Conservation (phyloP, 1,284 basidiomycete genomes). For the Chalciporus sp. region DNA sequence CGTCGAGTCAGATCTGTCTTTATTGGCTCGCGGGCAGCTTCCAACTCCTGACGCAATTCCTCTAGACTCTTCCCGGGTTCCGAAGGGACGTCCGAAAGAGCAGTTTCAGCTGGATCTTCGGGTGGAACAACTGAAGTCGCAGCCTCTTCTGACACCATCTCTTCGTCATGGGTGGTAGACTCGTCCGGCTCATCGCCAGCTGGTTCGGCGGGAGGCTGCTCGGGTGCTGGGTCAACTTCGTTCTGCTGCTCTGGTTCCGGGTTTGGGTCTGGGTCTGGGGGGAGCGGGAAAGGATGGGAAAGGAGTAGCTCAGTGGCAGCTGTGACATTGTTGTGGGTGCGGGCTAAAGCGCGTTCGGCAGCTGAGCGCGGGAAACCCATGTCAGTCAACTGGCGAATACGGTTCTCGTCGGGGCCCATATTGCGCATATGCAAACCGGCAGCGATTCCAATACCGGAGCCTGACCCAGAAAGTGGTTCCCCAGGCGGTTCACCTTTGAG, state of each 20-base stretch:
- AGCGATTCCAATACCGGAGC: constrained; percentile 33
- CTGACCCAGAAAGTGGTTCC: constrained; percentile 28
- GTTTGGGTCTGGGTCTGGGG: constrained; percentile 54
- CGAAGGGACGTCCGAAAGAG: constrained; percentile 8
- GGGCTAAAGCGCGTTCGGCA: constrained; percentile 80
- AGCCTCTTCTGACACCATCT: constrained; percentile 31
- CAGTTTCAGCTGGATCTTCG: constrained; percentile 8
- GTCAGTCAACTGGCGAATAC: constrained; percentile 84
- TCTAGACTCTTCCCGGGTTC: constrained; percentile 54
- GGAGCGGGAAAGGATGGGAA: constrained; percentile 78
- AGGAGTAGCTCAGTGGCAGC: constrained; percentile 91
- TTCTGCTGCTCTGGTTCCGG: constrained; percentile 41
- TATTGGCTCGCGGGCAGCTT: constrained; percentile 67
- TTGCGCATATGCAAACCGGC: constrained; percentile 44
- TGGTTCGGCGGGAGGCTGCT: constrained; percentile 28
- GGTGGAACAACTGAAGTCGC: constrained; percentile 15
- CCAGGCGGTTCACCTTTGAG: constrained; percentile 42
- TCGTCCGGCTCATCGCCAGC: constrained; percentile 29
- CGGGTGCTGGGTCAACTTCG: constrained; percentile 33
- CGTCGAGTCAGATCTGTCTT: constrained; percentile 67
- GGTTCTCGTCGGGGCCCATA: constrained; percentile 70
- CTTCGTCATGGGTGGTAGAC: constrained; percentile 29
- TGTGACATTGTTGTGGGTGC: constrained; percentile 87
- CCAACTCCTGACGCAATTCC: constrained; percentile 66
- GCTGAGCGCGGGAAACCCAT: constrained; percentile 96